phyloP scores from a whole-genome alignment of 495 filamentous ascomycete species.

The Cairneyella variabilis region DNA sequence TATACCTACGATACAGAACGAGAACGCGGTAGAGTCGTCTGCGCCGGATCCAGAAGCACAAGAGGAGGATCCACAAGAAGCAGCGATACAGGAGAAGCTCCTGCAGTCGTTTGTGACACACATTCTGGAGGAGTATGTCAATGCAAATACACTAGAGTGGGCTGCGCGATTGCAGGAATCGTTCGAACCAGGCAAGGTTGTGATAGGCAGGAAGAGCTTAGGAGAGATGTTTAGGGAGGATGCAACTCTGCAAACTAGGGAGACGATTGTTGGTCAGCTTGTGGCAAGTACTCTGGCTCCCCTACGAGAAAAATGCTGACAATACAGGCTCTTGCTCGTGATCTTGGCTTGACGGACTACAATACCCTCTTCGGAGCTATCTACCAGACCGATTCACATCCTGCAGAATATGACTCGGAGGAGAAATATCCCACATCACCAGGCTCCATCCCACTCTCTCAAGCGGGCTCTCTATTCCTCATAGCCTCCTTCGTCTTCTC shows the following conservation, averaged over 20 bases:
- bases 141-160: constrained; percentile 64
- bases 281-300: constrained; percentile 47
- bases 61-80: constrained; percentile 54
- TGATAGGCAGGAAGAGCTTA: constrained; percentile 54
- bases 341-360: constrained; percentile 50
- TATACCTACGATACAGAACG: constrained; percentile 10
- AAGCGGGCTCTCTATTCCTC: constrained; percentile 63
- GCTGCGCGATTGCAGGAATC: constrained; percentile 72
- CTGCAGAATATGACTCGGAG: constrained; percentile 19
- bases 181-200: constrained; percentile 54
- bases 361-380: constrained; percentile 37
- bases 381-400: constrained; percentile 35
- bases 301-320: not conserved
- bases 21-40: constrained; percentile 26
- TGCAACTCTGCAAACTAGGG: constrained; percentile 58
- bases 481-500: constrained; percentile 54
- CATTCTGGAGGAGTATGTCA: constrained; percentile 75
- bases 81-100: constrained; percentile 60
- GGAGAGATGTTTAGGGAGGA: constrained; percentile 58
- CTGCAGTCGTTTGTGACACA: constrained; percentile 85
- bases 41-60: constrained; percentile 83
- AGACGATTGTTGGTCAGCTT: constrained; percentile 72
- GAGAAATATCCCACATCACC: constrained; percentile 40
- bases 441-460: constrained; percentile 70
- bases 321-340: constrained; percentile 63